Evolutionary conservation across 2,329 filamentous ascomycete genomes (phyloP).

Genomic region (Bisporella sp.): DNA sequence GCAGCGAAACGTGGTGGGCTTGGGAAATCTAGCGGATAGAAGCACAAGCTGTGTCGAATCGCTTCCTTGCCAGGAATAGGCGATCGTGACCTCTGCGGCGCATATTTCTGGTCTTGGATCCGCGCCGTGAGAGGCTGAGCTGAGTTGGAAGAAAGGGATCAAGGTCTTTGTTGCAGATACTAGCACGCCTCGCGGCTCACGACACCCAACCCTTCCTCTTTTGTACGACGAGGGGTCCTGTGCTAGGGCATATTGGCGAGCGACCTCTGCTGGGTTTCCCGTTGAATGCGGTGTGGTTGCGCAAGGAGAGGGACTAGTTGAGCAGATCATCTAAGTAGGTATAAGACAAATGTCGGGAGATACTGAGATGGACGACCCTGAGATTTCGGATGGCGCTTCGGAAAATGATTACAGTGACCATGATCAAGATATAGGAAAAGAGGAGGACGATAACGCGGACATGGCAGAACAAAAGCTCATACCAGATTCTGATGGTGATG

Average conservation of each 20-base stretch:
- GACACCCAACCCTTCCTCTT: slow-evolving; percentile 18
- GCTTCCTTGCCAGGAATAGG: slow-evolving; percentile 12
- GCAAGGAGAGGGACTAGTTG: slow-evolving; percentile 19
- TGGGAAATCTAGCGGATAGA: slow-evolving; percentile 16
- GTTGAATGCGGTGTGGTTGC: slow-evolving; percentile 26
- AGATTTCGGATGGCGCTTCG: slow-evolving; percentile 28
- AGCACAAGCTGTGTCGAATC: slow-evolving; percentile 7
- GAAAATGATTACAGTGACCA: slow-evolving; percentile 29
- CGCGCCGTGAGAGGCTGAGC: slow-evolving; percentile 12
- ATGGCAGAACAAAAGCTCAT: slow-evolving; percentile 27
- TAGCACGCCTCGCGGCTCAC: slow-evolving; percentile 18
- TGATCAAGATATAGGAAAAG: slow-evolving; percentile 25
- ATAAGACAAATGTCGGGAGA: slow-evolving; percentile 30
- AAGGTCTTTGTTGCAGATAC: slow-evolving; percentile 23
- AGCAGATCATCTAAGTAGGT: slow-evolving; percentile 13
- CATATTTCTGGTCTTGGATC: slow-evolving; percentile 5
- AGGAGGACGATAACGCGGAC: slow-evolving; percentile 26
- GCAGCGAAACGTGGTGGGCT: slow-evolving; percentile 25
- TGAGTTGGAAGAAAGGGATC: slow-evolving; percentile 14
- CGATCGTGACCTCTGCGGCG: slow-evolving; percentile 10
- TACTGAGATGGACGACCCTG: slow-evolving; percentile 28
- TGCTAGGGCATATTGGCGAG: slow-evolving; percentile 18
- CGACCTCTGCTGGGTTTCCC: slow-evolving; percentile 16
- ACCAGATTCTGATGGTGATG: slow-evolving; percentile 25
- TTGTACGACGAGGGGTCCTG: slow-evolving; percentile 22